phyloP scores from a whole-genome alignment of 345 rosid species.

The Adansonia digitata region DNA sequence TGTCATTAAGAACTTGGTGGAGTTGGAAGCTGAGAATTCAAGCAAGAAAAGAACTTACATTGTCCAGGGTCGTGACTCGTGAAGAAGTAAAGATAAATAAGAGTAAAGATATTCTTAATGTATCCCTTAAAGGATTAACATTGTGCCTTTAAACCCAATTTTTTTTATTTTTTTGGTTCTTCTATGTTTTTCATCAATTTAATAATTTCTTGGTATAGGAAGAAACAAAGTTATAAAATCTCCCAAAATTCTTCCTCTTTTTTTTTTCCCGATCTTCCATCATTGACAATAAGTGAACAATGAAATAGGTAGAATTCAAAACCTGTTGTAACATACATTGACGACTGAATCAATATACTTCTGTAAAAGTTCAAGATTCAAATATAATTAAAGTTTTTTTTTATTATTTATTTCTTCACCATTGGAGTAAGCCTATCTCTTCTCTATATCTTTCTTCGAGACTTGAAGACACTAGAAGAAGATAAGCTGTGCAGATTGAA shows the following conservation, averaged over 20 bases:
- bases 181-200: not conserved
- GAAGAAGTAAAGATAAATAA: not conserved
- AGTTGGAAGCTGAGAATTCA: conserved; percentile 38
- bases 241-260: not conserved
- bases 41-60: conserved; percentile 12
- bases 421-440: not conserved
- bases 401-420: not conserved
- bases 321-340: not conserved
- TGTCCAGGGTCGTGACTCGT: conserved; percentile 13
- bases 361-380: conserved; percentile 5
- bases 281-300: not conserved
- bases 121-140: not conserved
- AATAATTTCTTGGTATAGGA: not conserved
- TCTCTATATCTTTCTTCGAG: not conserved
- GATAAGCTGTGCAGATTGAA: not conserved
- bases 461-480: not conserved
- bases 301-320: not conserved
- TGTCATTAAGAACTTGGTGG: conserved; percentile 51
- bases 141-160: not conserved
- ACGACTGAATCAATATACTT: not conserved
- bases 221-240: not conserved
- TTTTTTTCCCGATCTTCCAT: not conserved
- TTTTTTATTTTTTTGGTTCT: not conserved
- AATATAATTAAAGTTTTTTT: not conserved
- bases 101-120: not conserved